A percentile compares a stretch with the other conserved stretches of the same genome.
phyloP scores from a whole-genome alignment of 257 asterid genomes.

The Nicotiana paniculata region DNA sequence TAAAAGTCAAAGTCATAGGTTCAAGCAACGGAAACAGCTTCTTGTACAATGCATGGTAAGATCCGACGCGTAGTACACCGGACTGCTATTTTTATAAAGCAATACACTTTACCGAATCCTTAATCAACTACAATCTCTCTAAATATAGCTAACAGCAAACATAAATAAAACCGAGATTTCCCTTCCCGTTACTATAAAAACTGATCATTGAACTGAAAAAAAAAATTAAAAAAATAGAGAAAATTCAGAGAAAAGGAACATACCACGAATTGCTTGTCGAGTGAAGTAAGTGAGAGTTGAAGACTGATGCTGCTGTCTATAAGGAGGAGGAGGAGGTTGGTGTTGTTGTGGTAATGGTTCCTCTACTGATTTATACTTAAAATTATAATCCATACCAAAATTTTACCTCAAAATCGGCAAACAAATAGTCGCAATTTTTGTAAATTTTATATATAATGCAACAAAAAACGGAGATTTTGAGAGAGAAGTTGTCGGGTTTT shows the following conservation, averaged over 20 bases:
- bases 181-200: neutral
- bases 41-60: no score
- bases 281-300: slow-evolving; percentile 8
- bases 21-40: no score
- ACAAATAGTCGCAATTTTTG: neutral
- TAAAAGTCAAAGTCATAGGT: no score
- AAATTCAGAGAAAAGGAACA: neutral
- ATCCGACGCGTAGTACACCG: no score
- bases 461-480: no score
- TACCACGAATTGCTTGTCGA: slow-evolving; percentile 30
- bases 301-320: slow-evolving; percentile 3
- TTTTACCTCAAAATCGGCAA: neutral
- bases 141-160: neutral
- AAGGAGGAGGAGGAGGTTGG: slow-evolving; percentile 15
- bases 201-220: neutral
- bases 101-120: neutral
- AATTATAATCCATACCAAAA: slow-evolving; percentile 21
- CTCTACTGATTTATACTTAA: slow-evolving; percentile 2
- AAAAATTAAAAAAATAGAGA: neutral
- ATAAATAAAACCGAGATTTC: neutral
- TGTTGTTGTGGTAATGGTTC: neutral
- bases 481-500: no score
- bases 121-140: neutral
- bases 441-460: no score
- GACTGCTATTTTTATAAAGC: no score